These are phyloP conservation scores for Nasturtium officinale DNA, from an alignment of 345 rosid genomes.

Conservation along the genomic window DNA sequence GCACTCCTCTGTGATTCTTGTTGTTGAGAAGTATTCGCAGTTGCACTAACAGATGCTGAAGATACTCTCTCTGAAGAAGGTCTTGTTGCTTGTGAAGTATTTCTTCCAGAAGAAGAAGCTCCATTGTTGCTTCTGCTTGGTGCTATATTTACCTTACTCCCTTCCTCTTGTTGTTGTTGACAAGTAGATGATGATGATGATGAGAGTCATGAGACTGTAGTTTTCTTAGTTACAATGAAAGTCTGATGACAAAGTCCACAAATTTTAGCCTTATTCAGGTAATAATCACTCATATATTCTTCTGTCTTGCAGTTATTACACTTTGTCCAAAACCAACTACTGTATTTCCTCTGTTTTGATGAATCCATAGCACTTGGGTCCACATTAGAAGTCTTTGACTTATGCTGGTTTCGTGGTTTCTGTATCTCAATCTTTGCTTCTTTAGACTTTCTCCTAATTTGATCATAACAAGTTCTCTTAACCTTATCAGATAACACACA, in stretches of 20 bases:
- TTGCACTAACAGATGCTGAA: too few relatives aligned
- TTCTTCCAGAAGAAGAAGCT: not conserved
- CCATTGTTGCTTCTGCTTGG: constrained; percentile 30
- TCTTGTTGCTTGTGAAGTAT: not conserved
- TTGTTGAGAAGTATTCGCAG: not conserved
- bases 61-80: not conserved
- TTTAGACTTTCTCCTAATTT: not conserved
- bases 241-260: constrained; percentile 68
- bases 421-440: not conserved
- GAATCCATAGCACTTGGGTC: not conserved
- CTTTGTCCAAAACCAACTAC: constrained; percentile 59
- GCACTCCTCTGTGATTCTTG: too few relatives aligned
- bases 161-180: not conserved
- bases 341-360: constrained; percentile 22
- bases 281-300: constrained; percentile 54
- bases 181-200: not conserved
- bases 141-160: not conserved
- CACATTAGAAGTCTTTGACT: too few relatives aligned
- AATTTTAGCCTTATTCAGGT: constrained; percentile 59
- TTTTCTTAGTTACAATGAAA: constrained; percentile 57
- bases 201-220: not conserved
- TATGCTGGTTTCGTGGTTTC: not conserved
- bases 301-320: constrained; percentile 70
- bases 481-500: constrained; percentile 63
- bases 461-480: constrained; percentile 63